These are phyloP conservation scores for Arthroderma sp. DNA, from an alignment of 2,329 filamentous ascomycete genomes.

Conservation along the genomic window DNA sequence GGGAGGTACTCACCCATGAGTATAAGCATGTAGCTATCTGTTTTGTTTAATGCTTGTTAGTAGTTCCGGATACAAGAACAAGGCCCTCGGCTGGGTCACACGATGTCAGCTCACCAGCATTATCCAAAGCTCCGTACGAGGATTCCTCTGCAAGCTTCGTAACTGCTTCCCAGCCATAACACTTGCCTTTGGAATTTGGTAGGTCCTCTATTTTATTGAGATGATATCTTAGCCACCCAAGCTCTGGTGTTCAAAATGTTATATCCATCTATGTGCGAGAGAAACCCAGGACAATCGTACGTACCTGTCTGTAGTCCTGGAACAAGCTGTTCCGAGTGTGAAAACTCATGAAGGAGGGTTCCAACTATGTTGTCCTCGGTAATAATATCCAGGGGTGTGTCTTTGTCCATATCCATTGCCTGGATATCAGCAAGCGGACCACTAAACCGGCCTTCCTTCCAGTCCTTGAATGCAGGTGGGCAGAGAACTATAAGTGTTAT, in stretches of 20 bases:
- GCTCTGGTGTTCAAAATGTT: no score
- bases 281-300: no score
- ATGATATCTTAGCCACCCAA: neutral
- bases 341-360: no score
- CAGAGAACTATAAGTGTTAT: neutral
- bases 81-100: neutral
- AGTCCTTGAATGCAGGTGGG: neutral
- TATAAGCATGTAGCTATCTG: no score
- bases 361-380: no score
- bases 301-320: no score
- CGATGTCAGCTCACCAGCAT: neutral
- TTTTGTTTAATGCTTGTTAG: no score
- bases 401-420: neutral
- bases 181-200: neutral
- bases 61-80: neutral
- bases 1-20: no score
- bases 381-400: no score
- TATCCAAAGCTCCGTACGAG: neutral
- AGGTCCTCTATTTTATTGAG: neutral
- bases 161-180: neutral
- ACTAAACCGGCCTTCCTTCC: neutral
- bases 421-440: neutral
- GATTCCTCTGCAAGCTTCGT: neutral
- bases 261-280: no score
- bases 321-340: no score